Conservation (phyloP, 352 stramenopile genomes). For the Albugo candida region DNA sequence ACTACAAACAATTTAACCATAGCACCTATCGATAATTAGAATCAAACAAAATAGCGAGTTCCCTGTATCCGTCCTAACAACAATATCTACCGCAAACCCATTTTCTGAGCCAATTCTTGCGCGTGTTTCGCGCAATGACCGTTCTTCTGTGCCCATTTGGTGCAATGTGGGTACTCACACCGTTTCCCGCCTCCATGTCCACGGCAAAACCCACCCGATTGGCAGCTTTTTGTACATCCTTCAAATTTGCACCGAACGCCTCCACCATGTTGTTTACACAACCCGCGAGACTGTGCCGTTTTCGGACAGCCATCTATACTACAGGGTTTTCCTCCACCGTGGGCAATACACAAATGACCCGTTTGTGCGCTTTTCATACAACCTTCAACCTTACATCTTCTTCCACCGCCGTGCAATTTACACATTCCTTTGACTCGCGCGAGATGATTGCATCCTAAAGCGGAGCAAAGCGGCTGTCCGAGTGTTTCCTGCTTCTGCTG, state of each 20-base stretch:
- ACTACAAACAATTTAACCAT: too few relatives aligned
- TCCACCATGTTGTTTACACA: slow-evolving; percentile 73
- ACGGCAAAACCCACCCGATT: slow-evolving; percentile 69
- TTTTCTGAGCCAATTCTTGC: slow-evolving; percentile 50
- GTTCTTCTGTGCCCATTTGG: slow-evolving; percentile 78
- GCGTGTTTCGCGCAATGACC: slow-evolving; percentile 73
- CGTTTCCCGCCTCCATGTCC: slow-evolving; percentile 69
- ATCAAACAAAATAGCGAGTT: too few relatives aligned
- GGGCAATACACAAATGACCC: slow-evolving; percentile 64
- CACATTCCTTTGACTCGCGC: slow-evolving; percentile 72
- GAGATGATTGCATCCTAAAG: slow-evolving; percentile 56
- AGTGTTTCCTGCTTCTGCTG: slow-evolving; percentile 32
- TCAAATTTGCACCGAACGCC: slow-evolving; percentile 75
- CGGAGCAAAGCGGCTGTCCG: slow-evolving; percentile 42
- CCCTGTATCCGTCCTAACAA: too few relatives aligned
- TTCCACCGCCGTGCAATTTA: slow-evolving; percentile 61
- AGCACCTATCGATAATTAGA: too few relatives aligned
- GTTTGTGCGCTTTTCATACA: slow-evolving; percentile 79
- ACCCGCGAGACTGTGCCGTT: slow-evolving; percentile 60
- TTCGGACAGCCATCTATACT: slow-evolving; percentile 71
- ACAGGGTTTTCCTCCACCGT: slow-evolving; percentile 69
- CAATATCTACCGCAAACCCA: background rate
- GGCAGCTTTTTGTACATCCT: slow-evolving; percentile 73
- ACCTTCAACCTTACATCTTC: slow-evolving; percentile 69
- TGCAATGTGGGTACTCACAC: slow-evolving; percentile 66